Base-by-base conservation (phyloP, 306 rosid species). In the Boehmeria nivea region DNA sequence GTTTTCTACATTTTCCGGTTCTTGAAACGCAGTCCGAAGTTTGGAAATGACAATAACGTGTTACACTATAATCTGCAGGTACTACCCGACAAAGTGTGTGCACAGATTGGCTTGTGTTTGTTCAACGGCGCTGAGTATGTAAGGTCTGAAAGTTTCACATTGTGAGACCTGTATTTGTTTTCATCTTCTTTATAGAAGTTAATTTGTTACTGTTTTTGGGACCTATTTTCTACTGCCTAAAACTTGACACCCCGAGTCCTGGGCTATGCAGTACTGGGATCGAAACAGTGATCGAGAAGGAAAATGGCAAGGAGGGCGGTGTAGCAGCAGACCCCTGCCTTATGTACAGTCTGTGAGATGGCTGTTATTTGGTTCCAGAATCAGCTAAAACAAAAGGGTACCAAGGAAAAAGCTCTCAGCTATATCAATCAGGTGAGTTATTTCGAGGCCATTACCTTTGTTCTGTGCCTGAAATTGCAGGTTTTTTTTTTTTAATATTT, bases 301-400 rank as follows among this genome's bases (percentile, higher is more conserved):
- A 70, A 53, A 38, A 70, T 21, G 10, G 54, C 46, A 17, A 27
- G 57, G 68, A 61, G 39, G 73, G 47, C 53, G 48, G 58, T 20
- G 50, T 80, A 8, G 86, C 50, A 36, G 44, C 50, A 38, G 75
- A 78, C 26, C 59, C n/a, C 57, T 42, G 59, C 76, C 57, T 49
- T 76, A 60, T 88, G 97, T 68, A 50, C 78, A 51, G 71, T 82
- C 64, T 88, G 97, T 69, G 80, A 85, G 67, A 78, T 83, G 90
- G 72, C 76, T 51, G 95, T 85, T 58, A 27, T 79, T 68, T 88
- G 97, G 97, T 40, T 80, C 47, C 95, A 74, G 81, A 85, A 81
- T 78, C 88, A 82, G 61, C 79, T 88, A 1, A 80, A 55, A 52
- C 86, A 68, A 59, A 43, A 74, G 61, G 65, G 55, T 37, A 76